Evolutionary conservation across 192 early-diverging fungal species (phyloP).

Genomic region (Entomortierella beljakovae): DNA sequence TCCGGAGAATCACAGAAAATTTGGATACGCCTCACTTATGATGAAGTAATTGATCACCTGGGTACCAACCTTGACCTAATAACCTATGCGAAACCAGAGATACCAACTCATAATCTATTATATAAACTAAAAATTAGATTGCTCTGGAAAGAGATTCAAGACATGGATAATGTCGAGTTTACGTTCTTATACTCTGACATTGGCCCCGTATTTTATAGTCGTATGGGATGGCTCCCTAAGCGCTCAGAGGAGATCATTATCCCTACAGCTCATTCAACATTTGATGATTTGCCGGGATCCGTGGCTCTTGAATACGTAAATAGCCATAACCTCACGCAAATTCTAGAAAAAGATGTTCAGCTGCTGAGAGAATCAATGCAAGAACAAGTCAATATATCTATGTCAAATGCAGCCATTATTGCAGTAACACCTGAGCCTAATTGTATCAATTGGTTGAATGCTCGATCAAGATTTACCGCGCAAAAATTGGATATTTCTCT

Average conservation of each 20-base stretch:
- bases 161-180: conserved; percentile 21
- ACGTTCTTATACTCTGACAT: conserved; percentile 44
- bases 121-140: conserved; percentile 3
- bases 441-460: conserved; percentile 27
- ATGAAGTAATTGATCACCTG: conserved; percentile 34
- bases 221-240: conserved; percentile 27
- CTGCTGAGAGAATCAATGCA: conserved; percentile 15
- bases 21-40: conserved; percentile 38
- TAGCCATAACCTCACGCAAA: neutral
- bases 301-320: conserved; percentile 11
- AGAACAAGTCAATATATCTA: neutral
- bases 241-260: conserved; percentile 31
- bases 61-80: too few species aligned
- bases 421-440: conserved; percentile 27
- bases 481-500: conserved; percentile 10
- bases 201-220: conserved; percentile 30
- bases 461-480: conserved; percentile 27
- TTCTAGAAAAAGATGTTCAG: conserved; percentile 11
- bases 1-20: conserved; percentile 14
- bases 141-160: conserved; percentile 34
- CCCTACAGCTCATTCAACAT: conserved; percentile 6
- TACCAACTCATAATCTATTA: neutral
- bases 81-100: too few species aligned
- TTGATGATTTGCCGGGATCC: too few species aligned
- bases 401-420: neutral